These are phyloP conservation scores for Selaginella tamariscina DNA, from an alignment of 75 land plant genomes.

Conservation along the genomic window DNA sequence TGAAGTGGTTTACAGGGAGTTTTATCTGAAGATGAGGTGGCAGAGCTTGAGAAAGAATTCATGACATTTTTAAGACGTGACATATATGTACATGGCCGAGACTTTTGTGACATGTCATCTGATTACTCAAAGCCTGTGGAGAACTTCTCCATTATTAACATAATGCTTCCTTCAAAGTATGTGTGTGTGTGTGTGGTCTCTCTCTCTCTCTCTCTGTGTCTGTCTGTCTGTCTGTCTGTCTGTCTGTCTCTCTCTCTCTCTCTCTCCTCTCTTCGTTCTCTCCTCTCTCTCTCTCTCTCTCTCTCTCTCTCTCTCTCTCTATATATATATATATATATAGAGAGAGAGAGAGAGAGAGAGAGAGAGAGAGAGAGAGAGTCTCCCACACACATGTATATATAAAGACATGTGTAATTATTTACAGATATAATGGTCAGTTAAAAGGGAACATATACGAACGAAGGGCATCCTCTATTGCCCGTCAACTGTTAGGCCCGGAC, in stretches of 20 bases:
- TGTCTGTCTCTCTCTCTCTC: no score
- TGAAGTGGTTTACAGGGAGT: slow-evolving; percentile 36
- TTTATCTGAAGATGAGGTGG: slow-evolving; percentile 30
- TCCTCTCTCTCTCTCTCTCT: no score
- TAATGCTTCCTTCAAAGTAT: slow-evolving; percentile 38
- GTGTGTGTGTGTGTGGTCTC: no score
- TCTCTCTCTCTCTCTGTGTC: no score
- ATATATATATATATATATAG: no score
- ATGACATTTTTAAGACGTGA: slow-evolving; percentile 32
- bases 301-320: no score
- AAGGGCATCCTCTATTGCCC: slow-evolving; percentile 33
- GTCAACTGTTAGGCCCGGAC: slow-evolving; percentile 33
- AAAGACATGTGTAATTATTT: no score
- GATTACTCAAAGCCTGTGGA: slow-evolving; percentile 36
- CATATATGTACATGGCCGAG: slow-evolving; percentile 30
- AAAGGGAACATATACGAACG: slow-evolving; percentile 34
- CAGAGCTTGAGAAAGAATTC: slow-evolving; percentile 26
- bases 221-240: no score
- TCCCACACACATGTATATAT: no score
- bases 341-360: no score
- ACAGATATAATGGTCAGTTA: slow-evolving; percentile 29
- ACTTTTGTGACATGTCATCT: slow-evolving; percentile 40
- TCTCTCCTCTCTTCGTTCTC: no score
- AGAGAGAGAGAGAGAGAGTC: no score
- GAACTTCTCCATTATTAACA: slow-evolving; percentile 34